A percentile compares a stretch with the other conserved stretches of the same genome.
These are phyloP conservation scores for Coemansia sp. DNA, from an alignment of 192 early-diverging fungal species.

Conservation along the genomic window DNA sequence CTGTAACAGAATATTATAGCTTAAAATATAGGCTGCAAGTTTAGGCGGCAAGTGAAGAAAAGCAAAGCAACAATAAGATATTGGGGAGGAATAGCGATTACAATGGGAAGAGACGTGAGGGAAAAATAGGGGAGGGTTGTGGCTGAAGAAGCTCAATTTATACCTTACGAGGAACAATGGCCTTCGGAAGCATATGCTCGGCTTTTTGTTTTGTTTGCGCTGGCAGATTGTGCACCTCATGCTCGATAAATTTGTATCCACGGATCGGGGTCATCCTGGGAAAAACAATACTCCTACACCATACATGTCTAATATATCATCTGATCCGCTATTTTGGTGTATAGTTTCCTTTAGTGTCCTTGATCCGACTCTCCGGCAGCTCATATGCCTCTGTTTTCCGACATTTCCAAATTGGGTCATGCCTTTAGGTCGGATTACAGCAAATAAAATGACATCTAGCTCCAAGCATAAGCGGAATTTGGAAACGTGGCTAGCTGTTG, in stretches of 20 bases:
- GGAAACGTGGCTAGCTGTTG: not conserved
- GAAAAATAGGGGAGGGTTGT: not conserved
- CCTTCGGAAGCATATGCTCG: not conserved
- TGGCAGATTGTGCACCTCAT: not conserved
- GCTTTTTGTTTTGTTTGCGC: not conserved
- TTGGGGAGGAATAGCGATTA: not conserved
- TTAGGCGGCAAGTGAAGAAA: not conserved
- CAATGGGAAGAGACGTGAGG: not conserved
- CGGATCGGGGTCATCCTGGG: too few relatives aligned
- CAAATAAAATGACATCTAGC: not conserved
- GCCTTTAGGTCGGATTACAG: not conserved
- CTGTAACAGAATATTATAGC: not conserved
- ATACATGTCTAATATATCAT: not conserved
- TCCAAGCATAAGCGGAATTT: not conserved
- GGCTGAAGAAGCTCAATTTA: not conserved
- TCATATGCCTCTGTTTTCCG: not conserved
- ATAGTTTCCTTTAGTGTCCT: too few relatives aligned
- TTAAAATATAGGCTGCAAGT: not conserved
- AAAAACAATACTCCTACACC: not conserved
- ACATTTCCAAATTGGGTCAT: not conserved
- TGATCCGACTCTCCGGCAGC: not conserved
- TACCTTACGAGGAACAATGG: not conserved
- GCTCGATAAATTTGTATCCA: too few relatives aligned
- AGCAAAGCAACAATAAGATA: not conserved
- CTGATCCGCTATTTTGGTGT: too few relatives aligned